These are phyloP conservation scores for Begonia masoniana DNA, from an alignment of 306 rosid species.

Conservation along the genomic window DNA sequence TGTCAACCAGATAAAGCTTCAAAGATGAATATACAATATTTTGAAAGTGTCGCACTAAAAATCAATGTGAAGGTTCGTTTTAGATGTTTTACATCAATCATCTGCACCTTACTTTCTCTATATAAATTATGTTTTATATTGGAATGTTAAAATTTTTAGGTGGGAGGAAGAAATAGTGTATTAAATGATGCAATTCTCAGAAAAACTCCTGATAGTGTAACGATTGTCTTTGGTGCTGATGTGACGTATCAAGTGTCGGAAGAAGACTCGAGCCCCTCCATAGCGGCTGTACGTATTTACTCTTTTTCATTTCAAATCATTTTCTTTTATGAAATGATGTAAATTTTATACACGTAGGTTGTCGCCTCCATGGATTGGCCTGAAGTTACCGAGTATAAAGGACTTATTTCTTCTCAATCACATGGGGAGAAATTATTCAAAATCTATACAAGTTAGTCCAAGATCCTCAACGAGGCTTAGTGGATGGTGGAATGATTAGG, in stretches of 20 bases:
- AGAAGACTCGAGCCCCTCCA: slow-evolving; percentile 58
- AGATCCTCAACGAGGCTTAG: slow-evolving; percentile 27
- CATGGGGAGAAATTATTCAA: slow-evolving; percentile 56
- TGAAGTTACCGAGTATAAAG: slow-evolving; percentile 39
- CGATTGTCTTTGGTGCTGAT: slow-evolving; percentile 71
- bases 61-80: slow-evolving; percentile 67
- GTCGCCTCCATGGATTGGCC: slow-evolving; percentile 99
- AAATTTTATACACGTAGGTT: slow-evolving; percentile 27
- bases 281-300: slow-evolving; percentile 62
- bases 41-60: slow-evolving; percentile 71
- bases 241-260: slow-evolving; percentile 72
- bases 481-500: slow-evolving; percentile 63
- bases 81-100: neutral
- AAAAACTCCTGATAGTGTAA: slow-evolving; percentile 22
- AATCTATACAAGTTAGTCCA: slow-evolving; percentile 25
- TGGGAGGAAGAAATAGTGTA: slow-evolving; percentile 59
- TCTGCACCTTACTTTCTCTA: neutral
- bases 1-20: slow-evolving; percentile 29
- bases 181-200: slow-evolving; percentile 35
- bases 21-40: slow-evolving; percentile 29
- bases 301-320: too few relatives aligned
- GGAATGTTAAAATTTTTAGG: slow-evolving; percentile 20
- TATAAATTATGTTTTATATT: neutral
- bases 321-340: neutral
- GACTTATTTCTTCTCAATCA: slow-evolving; percentile 47